These are phyloP conservation scores for Amaranthus palmeri DNA, from an alignment of 148 eudicot species.

Conservation along the genomic window DNA sequence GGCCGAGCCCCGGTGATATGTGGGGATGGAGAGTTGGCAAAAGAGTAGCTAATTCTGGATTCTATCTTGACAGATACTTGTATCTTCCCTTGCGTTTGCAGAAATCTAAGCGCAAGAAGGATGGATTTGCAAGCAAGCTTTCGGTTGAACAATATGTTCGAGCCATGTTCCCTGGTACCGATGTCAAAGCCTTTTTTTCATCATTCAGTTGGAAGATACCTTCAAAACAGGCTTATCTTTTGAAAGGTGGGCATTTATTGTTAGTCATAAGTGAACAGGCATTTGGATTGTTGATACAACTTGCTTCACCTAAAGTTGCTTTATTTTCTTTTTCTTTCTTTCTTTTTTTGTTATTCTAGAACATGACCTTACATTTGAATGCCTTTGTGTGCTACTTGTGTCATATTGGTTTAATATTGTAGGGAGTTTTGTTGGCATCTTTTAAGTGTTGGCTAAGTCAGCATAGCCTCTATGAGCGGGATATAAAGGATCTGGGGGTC, in stretches of 20 bases:
- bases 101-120: conserved; percentile 25
- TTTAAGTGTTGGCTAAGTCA: no score
- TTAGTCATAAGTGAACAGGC: background rate
- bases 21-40: conserved; percentile 83
- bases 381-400: no score
- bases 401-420: no score
- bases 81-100: conserved; percentile 55
- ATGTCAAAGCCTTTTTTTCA: conserved; percentile 53
- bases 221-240: conserved; percentile 28
- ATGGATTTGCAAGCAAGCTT: conserved; percentile 54
- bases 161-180: conserved; percentile 44
- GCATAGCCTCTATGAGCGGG: no score
- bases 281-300: background rate
- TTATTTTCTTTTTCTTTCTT: background rate
- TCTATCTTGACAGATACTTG: conserved; percentile 65
- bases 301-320: background rate
- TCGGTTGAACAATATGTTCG: conserved; percentile 48
- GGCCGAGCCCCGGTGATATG: conserved; percentile 69
- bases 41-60: conserved; percentile 50
- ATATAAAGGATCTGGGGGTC: no score
- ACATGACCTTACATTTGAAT: no score
- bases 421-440: no score
- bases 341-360: no score
- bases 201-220: conserved; percentile 83
- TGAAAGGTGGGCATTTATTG: conserved; percentile 38